These are phyloP conservation scores for Saccharomyces uvarum DNA, from an alignment of 1,139 yeast species.

Conservation along the genomic window DNA sequence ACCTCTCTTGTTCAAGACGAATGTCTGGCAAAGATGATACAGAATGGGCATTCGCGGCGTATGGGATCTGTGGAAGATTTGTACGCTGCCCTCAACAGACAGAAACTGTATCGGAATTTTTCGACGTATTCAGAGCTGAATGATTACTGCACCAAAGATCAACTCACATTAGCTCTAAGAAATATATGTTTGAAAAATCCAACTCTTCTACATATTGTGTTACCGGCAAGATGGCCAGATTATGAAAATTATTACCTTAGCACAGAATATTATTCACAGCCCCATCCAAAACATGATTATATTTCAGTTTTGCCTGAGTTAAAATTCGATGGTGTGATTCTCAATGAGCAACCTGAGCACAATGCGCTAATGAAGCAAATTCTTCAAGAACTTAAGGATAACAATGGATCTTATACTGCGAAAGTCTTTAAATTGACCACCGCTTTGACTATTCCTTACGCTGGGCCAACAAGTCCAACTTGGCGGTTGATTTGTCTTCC, in stretches of 20 bases:
- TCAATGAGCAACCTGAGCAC: neutral
- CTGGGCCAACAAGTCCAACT: slow-evolving; percentile 5
- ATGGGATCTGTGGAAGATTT: slow-evolving; percentile 10
- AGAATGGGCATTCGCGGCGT: slow-evolving; percentile 10
- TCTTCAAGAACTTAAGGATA: neutral
- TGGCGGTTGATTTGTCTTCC: slow-evolving; percentile 9
- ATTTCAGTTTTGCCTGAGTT: slow-evolving; percentile 6
- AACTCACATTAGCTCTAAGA: slow-evolving; percentile 8
- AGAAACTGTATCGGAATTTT: slow-evolving; percentile 9
- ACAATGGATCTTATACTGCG: neutral
- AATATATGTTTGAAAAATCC: slow-evolving; percentile 8
- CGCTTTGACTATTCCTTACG: slow-evolving; percentile 5
- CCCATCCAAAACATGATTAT: slow-evolving; percentile 8
- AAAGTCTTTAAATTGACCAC: slow-evolving; percentile 4
- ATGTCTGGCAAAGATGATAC: neutral
- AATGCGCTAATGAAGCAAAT: neutral
- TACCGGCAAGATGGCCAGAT: slow-evolving; percentile 4
- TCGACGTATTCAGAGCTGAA: slow-evolving; percentile 7
- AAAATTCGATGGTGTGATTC: neutral
- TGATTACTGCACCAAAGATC: slow-evolving; percentile 1
- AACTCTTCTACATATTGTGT: slow-evolving; percentile 6
- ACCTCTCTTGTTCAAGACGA: neutral
- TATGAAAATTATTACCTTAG: slow-evolving; percentile 6
- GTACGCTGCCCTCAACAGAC: slow-evolving; percentile 8
- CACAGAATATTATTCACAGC: slow-evolving; percentile 6